These are phyloP conservation scores for Camillea tinctor DNA, from an alignment of 2,329 filamentous ascomycete genomes.

Conservation along the genomic window DNA sequence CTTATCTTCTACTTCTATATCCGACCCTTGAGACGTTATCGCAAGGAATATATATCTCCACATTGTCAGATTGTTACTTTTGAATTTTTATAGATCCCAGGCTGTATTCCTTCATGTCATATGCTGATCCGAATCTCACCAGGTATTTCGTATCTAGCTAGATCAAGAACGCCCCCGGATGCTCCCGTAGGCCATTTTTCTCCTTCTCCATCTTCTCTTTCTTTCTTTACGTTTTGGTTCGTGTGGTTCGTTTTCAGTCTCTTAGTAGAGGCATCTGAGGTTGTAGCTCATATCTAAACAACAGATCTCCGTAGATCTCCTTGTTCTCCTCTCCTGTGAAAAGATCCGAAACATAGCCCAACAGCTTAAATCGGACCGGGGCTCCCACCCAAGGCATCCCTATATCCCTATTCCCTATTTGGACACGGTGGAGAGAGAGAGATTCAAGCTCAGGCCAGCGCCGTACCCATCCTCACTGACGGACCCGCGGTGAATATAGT, in stretches of 20 bases:
- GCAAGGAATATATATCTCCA: slow-evolving; percentile 10
- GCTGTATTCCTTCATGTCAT: slow-evolving; percentile 5
- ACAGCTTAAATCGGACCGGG: not conserved
- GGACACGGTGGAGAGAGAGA: not conserved
- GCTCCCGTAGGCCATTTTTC: slow-evolving; percentile 4
- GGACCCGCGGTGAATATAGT: not conserved
- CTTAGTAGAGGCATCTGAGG: not conserved
- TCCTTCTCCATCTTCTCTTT: not conserved
- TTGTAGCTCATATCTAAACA: not conserved
- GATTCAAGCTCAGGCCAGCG: not conserved
- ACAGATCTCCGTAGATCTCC: not conserved
- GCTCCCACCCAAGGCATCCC: not conserved
- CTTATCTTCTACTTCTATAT: not conserved
- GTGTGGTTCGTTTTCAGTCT: not conserved
- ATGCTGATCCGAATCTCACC: slow-evolving; percentile 29
- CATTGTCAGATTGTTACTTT: slow-evolving; percentile 15
- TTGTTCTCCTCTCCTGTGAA: not conserved
- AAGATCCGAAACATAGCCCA: not conserved
- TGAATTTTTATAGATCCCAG: slow-evolving; percentile 13
- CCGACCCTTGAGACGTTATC: slow-evolving; percentile 8
- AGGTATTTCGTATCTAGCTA: slow-evolving; percentile 13
- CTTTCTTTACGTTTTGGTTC: not conserved
- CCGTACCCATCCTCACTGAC: not conserved
- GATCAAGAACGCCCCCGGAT: slow-evolving; percentile 2
- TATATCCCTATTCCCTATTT: too few relatives aligned